Evolutionary conservation across 805 yeast species (phyloP).

Genomic region (Komagataella pseudopastoris): DNA sequence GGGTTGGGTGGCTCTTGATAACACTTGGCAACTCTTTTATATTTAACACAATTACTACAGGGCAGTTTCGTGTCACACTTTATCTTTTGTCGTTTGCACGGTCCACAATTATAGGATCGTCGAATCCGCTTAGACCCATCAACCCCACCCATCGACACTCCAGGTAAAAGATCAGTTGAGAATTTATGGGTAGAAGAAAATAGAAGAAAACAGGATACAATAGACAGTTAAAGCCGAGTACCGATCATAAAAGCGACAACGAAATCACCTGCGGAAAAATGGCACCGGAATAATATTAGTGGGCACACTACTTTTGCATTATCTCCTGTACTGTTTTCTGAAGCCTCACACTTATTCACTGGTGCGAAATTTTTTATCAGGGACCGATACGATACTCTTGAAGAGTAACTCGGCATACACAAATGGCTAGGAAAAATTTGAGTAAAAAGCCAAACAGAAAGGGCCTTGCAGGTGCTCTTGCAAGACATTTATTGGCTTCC

Average conservation of each 20-base stretch:
- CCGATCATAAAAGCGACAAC: not conserved
- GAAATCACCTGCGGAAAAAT: too few relatives aligned
- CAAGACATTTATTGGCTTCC: conserved; percentile 6
- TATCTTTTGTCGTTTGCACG: conserved; percentile 38
- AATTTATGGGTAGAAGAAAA: too few relatives aligned
- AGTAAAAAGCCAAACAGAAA: conserved; percentile 3
- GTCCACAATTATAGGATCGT: conserved; percentile 43
- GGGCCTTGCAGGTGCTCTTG: conserved; percentile 15
- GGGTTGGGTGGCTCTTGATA: conserved; percentile 3
- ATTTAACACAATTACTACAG: conserved; percentile 26
- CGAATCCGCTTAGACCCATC: conserved; percentile 21
- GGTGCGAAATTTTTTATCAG: not conserved
- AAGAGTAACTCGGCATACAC: not conserved
- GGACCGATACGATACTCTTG: not conserved
- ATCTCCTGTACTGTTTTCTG: not conserved
- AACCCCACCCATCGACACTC: not conserved
- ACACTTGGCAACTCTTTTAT: conserved; percentile 1
- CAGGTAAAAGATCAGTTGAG: not conserved
- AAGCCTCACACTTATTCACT: not conserved
- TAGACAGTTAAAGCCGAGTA: not conserved
- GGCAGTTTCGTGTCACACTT: conserved; percentile 37
- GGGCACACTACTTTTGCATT: not conserved
- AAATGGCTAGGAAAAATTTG: not conserved
- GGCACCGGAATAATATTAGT: not conserved
- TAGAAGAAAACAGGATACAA: not conserved